Percentiles rank a stretch among this genome's conserved stretches.
phyloP scores from a whole-genome alignment of 768 basidiomycete species.

The Dentipellis sp. region DNA sequence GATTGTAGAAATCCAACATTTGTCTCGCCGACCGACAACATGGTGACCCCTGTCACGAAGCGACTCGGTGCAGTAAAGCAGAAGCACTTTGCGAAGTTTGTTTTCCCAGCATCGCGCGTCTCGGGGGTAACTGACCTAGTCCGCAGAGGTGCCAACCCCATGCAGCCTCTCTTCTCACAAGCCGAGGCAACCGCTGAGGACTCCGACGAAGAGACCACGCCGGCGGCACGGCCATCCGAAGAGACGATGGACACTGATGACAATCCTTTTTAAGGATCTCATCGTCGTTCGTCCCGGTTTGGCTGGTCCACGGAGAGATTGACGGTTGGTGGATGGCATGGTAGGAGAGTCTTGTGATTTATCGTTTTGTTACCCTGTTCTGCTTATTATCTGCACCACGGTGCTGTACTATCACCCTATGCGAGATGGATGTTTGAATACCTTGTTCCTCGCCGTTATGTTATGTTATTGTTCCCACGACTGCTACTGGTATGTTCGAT shows the following conservation, averaged over 20 bases:
- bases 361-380: constrained; percentile 3
- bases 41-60: constrained; percentile 90
- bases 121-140: neutral
- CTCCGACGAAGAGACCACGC: constrained; percentile 29
- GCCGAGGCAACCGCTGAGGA: constrained; percentile 23
- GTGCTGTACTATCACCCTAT: neutral
- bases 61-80: constrained; percentile 88
- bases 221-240: constrained; percentile 21
- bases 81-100: constrained; percentile 86
- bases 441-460: neutral
- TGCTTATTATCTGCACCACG: neutral
- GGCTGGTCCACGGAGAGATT: neutral
- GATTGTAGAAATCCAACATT: constrained; percentile 68
- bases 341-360: constrained; percentile 3
- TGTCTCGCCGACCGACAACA: constrained; percentile 90
- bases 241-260: constrained; percentile 42
- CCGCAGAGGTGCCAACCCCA: constrained; percentile 50
- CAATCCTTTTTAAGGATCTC: constrained; percentile 54
- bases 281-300: neutral
- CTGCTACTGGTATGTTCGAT: neutral
- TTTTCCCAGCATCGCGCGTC: neutral
- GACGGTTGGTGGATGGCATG: neutral
- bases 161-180: constrained; percentile 47
- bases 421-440: neutral
- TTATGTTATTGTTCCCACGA: neutral